phyloP scores from a whole-genome alignment of 2,329 filamentous ascomycete species.

The Colletotrichum siamense region DNA sequence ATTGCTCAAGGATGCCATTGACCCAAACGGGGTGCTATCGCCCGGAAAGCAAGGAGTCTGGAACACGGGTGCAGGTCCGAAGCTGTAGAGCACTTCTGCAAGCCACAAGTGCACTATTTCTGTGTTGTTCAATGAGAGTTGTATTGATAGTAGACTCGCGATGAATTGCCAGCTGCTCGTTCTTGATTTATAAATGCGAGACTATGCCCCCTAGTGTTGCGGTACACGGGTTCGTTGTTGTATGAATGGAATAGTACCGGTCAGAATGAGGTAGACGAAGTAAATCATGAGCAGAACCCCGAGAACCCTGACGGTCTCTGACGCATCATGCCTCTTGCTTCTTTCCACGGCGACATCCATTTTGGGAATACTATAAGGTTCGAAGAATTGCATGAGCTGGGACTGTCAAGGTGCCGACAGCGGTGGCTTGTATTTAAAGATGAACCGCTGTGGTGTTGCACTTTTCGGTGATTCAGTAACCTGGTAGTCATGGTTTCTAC shows the following conservation, averaged over 20 bases:
- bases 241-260: background rate
- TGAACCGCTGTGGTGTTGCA: background rate
- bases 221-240: background rate
- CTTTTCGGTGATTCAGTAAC: background rate
- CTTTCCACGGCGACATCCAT: background rate
- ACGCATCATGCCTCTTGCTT: background rate
- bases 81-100: background rate
- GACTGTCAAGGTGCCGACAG: background rate
- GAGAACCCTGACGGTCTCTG: background rate
- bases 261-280: background rate
- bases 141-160: background rate
- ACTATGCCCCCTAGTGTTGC: background rate
- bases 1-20: conserved; percentile 42
- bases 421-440: background rate
- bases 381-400: background rate
- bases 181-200: background rate
- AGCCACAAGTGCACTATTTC: background rate
- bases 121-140: background rate
- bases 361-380: background rate
- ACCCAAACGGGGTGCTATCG: conserved; percentile 41
- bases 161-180: background rate
- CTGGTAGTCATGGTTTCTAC: no score
- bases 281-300: background rate
- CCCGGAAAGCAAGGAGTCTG: conserved; percentile 45
- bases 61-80: conserved; percentile 1